Evolutionary conservation across 2,329 filamentous ascomycete genomes (phyloP), one percentile per base, ranked within the genome.

Genomic region (Fusarium albidum): DNA sequence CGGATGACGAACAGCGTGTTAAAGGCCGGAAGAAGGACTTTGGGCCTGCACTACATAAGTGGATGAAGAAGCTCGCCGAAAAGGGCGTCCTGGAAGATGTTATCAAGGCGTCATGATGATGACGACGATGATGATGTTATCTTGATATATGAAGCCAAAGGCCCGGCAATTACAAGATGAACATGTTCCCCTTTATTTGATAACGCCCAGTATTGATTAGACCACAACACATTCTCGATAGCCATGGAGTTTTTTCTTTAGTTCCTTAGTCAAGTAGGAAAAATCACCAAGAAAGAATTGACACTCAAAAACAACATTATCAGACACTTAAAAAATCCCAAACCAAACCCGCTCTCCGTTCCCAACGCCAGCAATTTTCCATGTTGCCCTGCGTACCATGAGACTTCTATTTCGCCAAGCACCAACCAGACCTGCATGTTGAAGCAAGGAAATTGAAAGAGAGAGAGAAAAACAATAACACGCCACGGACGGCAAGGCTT

Each of bases 31-130:
- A 82, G 64, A 81, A 85, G 65, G 90, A 96, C 66, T 90, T 90
- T 66, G 86, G 84, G 1, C 84, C 85, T 1, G 83, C 86, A 1
- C 79, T 94, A 17, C 85, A 90, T 63, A 77, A 73, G 31, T 94
- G 90, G 86, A 72, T 93, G 37, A 81, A 82, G 59, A 83, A 82
- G 56, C 78, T 96, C 51, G 88, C 88, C 1, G 84, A 86, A 53
- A 87, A 88, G 64, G 85, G 84, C 1, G 73, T 84, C 3, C 70
- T 95, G 49, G 74, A 78, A 60, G 73, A 78, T 29, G 40, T 75
- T 5, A 70, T 76, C 10, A 66, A 65, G 12, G 53, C 59, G 21
- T 62, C 64, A 7, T 61, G 45, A 31, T 63, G 48, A n/a, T n/a
- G n/a, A n/a, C n/a, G n/a, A n/a, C n/a, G n/a, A n/a, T n/a, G n/a